These are phyloP conservation scores for Raphidocelis subcapitata DNA, from an alignment of 139 green algal genomes.

Conservation along the genomic window DNA sequence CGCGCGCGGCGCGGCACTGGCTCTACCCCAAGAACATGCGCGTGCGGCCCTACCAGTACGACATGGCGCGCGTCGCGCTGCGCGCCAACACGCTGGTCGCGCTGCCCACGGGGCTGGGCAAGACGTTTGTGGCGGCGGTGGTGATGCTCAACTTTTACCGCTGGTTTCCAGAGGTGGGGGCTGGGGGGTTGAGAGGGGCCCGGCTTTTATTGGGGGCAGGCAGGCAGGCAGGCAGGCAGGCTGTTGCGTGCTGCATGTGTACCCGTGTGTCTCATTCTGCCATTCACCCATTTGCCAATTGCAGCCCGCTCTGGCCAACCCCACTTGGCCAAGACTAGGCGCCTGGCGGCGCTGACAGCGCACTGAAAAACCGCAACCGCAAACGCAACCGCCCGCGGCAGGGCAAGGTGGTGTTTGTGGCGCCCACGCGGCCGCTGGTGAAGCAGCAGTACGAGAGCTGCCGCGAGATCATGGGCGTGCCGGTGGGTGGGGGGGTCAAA, in stretches of 20 bases:
- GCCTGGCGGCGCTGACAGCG: too few species aligned
- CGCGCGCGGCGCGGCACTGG: conserved; percentile 46
- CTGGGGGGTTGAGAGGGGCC: not conserved
- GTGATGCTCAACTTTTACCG: conserved; percentile 91
- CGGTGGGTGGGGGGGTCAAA: not conserved
- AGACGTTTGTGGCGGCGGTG: conserved; percentile 96
- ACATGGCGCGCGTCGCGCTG: conserved; percentile 66
- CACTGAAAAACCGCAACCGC: too few species aligned
- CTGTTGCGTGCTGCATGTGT: not conserved
- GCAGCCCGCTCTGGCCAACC: too few species aligned
- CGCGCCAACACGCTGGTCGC: conserved; percentile 92
- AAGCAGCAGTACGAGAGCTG: conserved; percentile 90
- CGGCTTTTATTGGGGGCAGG: not conserved
- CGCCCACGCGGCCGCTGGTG: conserved; percentile 91
- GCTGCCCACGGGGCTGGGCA: conserved; percentile 94
- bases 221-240: not conserved
- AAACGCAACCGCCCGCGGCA: conserved; percentile 12
- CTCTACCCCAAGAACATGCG: conserved; percentile 67
- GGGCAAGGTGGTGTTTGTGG: conserved; percentile 93
- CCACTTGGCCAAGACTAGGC: too few species aligned
- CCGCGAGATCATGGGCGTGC: conserved; percentile 71
- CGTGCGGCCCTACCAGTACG: conserved; percentile 73
- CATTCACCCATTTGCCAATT: too few species aligned
- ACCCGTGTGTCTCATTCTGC: too few species aligned
- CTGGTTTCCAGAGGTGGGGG: conserved; percentile 80